phyloP scores from a whole-genome alignment of 208 protist species.

The Leishmania arabica region DNA sequence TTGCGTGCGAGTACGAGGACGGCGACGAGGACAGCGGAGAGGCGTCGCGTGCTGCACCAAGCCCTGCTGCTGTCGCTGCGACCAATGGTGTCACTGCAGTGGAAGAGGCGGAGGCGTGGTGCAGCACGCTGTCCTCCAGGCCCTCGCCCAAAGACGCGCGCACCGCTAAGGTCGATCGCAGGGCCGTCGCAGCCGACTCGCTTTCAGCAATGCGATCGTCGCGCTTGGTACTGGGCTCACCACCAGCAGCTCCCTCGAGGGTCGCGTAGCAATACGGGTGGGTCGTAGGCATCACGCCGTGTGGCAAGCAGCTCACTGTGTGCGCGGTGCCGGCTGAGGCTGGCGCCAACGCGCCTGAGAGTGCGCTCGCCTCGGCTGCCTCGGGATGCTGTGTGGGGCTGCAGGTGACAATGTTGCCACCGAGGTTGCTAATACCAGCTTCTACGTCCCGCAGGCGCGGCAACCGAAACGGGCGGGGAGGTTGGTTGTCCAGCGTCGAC shows the following conservation, averaged over 20 bases:
- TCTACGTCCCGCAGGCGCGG: not conserved
- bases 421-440: not conserved
- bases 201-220: not conserved
- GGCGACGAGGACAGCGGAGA: not conserved
- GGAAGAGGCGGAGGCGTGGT: not conserved
- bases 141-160: not conserved
- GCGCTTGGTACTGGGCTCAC: not conserved
- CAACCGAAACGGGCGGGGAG: not conserved
- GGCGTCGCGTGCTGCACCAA: not conserved
- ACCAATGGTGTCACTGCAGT: not conserved
- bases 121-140: not conserved
- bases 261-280: conserved; percentile 28
- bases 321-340: not conserved
- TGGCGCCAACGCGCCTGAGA: not conserved
- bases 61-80: not conserved
- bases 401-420: not conserved
- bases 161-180: not conserved
- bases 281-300: conserved; percentile 14
- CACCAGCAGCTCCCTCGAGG: not conserved
- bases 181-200: not conserved
- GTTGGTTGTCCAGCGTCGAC: too few relatives aligned
- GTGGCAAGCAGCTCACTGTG: not conserved
- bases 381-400: not conserved
- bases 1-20: not conserved
- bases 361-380: not conserved